A percentile compares a stretch with the other conserved stretches of the same genome.
These are phyloP conservation scores for Herpetomonas samuelpessoai DNA, from an alignment of 208 protist genomes.

Conservation along the genomic window DNA sequence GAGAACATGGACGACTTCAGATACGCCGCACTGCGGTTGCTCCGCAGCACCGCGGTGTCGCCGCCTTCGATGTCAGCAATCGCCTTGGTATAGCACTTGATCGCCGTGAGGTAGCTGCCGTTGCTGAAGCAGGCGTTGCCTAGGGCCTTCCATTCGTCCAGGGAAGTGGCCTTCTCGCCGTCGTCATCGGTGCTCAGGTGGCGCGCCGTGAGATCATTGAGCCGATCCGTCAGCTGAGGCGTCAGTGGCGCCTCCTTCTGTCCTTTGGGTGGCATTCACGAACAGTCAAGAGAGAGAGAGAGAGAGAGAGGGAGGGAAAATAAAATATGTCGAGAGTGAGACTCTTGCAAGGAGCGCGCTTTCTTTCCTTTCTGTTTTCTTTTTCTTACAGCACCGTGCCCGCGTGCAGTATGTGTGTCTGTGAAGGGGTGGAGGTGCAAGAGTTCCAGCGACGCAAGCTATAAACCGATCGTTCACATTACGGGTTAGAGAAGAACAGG, in stretches of 20 bases:
- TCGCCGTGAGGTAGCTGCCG: slow-evolving; percentile 65
- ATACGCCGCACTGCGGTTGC: slow-evolving; percentile 88
- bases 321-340: slow-evolving; percentile 3
- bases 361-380: no score
- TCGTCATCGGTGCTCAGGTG: slow-evolving; percentile 6
- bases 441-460: no score
- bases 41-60: slow-evolving; percentile 71
- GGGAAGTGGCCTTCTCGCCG: slow-evolving; percentile 8
- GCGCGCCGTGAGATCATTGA: slow-evolving; percentile 16
- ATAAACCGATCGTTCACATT: no score
- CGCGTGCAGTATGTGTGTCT: no score
- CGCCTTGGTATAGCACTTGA: slow-evolving; percentile 81
- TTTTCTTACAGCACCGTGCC: no score
- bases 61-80: slow-evolving; percentile 31
- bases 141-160: slow-evolving; percentile 62
- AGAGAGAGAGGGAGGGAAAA: slow-evolving; percentile 4
- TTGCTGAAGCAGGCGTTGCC: slow-evolving; percentile 79
- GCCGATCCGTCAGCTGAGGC: slow-evolving; percentile 26
- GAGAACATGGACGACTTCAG: slow-evolving; percentile 65
- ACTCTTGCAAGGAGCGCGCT: no score
- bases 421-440: no score
- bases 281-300: slow-evolving; percentile 1
- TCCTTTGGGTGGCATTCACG: slow-evolving; percentile 18
- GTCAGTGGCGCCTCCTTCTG: slow-evolving; percentile 50
- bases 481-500: no score